Conservation (phyloP, 441 rosid species). For the Populus tomentosa region DNA sequence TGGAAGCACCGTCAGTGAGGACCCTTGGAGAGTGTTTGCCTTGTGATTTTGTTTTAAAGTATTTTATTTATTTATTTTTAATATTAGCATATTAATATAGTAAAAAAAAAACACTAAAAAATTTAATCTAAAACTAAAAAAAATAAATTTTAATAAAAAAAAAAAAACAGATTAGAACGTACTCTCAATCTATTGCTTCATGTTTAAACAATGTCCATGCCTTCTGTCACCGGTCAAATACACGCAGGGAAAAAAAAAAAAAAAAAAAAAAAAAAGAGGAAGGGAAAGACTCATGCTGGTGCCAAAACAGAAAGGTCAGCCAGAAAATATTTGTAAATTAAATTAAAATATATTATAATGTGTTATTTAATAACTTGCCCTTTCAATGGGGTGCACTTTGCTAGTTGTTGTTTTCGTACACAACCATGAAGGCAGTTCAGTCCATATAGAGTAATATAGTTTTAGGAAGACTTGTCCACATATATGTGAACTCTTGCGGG, state of each 20-base stretch:
- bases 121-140: too few species aligned
- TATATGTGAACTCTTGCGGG: too few species aligned
- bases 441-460: too few species aligned
- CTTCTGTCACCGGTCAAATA: conserved; percentile 14
- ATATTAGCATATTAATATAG: too few species aligned
- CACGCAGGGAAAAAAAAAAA: neutral
- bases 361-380: too few species aligned
- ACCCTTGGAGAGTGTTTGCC: neutral
- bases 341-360: neutral
- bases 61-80: too few species aligned
- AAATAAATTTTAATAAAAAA: too few species aligned
- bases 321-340: neutral
- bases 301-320: conserved; percentile 14
- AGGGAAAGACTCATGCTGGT: neutral
- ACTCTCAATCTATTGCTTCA: conserved; percentile 8
- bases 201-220: conserved; percentile 26
- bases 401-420: neutral
- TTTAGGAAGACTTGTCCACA: neutral
- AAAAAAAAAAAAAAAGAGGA: too few species aligned
- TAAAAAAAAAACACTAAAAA: too few species aligned
- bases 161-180: too few species aligned
- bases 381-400: conserved; percentile 6
- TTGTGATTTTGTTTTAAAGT: too few species aligned
- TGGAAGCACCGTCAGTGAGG: conserved; percentile 34
- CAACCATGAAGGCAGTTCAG: neutral